Percentiles rank a stretch among this genome's conserved stretches.
These are phyloP conservation scores for Claviceps digitariae DNA, from an alignment of 2,329 filamentous ascomycete species.

Conservation along the genomic window DNA sequence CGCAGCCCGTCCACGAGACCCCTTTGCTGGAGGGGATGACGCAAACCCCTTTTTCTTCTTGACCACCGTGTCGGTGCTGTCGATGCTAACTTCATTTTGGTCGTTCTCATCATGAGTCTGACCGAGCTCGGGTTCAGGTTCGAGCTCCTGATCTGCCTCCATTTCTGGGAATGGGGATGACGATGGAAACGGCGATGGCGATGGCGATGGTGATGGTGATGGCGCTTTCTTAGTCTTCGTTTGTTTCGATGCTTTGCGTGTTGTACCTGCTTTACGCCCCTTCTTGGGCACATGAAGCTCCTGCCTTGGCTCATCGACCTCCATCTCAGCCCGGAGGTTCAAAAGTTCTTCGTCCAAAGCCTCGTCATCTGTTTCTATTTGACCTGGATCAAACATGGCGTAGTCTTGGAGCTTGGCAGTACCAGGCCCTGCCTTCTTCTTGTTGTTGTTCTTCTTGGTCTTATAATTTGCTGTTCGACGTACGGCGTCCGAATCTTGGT, in stretches of 20 bases:
- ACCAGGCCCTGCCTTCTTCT: constrained; percentile 14
- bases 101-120: constrained; percentile 11
- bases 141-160: neutral
- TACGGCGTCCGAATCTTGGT: constrained; percentile 32
- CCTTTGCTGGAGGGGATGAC: constrained; percentile 11
- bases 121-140: constrained; percentile 6
- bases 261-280: constrained; percentile 35
- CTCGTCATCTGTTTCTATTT: constrained; percentile 30
- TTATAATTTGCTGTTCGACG: constrained; percentile 18
- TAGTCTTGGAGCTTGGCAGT: constrained; percentile 25
- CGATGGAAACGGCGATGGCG: constrained; percentile 10
- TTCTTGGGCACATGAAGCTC: constrained; percentile 37
- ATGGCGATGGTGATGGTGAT: constrained; percentile 13
- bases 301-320: constrained; percentile 22
- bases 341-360: constrained; percentile 38
- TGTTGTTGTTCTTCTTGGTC: constrained; percentile 1
- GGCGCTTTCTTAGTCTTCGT: constrained; percentile 29
- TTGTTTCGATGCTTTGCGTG: constrained; percentile 39
- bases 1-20: constrained; percentile 12
- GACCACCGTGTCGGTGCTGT: constrained; percentile 29
- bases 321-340: constrained; percentile 36
- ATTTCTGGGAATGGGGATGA: neutral
- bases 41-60: constrained; percentile 20
- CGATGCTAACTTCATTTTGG: constrained; percentile 17
- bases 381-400: constrained; percentile 39